Evolutionary conservation across 192 early-diverging fungal species (phyloP).

Genomic region (Dissophora globulifera): DNA sequence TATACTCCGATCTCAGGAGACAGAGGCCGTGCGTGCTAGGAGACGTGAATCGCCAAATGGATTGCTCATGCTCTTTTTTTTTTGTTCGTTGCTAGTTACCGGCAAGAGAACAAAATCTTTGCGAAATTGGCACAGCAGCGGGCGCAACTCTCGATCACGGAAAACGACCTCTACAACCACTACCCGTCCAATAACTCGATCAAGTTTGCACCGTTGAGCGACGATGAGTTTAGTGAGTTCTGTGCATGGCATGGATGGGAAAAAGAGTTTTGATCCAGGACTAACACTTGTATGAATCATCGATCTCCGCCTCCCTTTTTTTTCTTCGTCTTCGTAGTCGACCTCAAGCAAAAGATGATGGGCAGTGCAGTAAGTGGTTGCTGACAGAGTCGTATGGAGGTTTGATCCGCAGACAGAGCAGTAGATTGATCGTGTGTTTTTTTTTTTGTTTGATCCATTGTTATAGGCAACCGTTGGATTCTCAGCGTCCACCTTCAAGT

Average conservation of each 20-base stretch:
- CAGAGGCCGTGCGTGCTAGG: too few species aligned
- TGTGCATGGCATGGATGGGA: neutral
- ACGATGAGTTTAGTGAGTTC: conserved; percentile 64
- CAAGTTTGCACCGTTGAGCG: conserved; percentile 64
- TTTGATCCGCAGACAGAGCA: too few species aligned
- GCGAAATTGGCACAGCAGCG: conserved; percentile 77
- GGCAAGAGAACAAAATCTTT: conserved; percentile 68
- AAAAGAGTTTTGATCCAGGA: too few species aligned
- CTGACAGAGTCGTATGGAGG: too few species aligned
- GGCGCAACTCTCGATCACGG: conserved; percentile 76
- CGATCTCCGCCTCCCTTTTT: too few species aligned
- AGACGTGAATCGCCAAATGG: too few species aligned
- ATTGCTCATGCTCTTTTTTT: conserved; percentile 5
- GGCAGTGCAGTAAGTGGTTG: conserved; percentile 32
- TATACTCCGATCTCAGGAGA: neutral
- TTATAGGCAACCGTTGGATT: too few species aligned
- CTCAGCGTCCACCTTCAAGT: neutral
- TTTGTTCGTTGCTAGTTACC: conserved; percentile 57
- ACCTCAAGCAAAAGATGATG: conserved; percentile 47
- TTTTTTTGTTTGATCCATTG: too few species aligned
- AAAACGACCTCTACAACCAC: conserved; percentile 68
- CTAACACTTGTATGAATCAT: too few species aligned
- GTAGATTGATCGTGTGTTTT: too few species aligned
- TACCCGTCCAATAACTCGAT: conserved; percentile 67
- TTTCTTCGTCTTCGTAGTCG: conserved; percentile 8